Evolutionary conservation across 2,329 filamentous ascomycete species (phyloP).

Genomic region (Colletotrichum scovillei): DNA sequence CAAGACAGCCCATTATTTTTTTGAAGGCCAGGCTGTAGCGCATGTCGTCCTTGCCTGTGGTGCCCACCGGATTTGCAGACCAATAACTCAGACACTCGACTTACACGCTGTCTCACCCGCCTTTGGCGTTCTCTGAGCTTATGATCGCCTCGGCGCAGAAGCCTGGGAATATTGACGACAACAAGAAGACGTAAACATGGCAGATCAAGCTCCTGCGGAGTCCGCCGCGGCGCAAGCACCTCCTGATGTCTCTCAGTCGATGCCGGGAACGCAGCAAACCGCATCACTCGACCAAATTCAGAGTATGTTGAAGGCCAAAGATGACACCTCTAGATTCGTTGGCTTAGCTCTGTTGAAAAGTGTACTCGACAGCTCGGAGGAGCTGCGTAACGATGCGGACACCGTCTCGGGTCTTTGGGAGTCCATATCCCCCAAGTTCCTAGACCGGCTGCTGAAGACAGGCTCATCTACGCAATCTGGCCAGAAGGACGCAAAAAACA

Average conservation of each 20-base stretch:
- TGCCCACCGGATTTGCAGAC: neutral
- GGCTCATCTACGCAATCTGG: constrained; percentile 51
- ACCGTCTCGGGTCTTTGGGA: constrained; percentile 66
- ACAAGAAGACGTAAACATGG: neutral
- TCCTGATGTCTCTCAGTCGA: constrained; percentile 4
- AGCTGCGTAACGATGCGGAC: constrained; percentile 60
- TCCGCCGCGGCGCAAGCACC: neutral
- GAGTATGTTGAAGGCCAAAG: constrained; percentile 65
- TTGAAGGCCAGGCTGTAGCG: neutral
- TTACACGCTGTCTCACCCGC: neutral
- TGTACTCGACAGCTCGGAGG: constrained; percentile 69
- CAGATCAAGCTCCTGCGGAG: neutral
- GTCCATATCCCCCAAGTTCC: constrained; percentile 70
- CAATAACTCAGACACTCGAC: neutral
- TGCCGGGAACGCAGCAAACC: constrained; percentile 18
- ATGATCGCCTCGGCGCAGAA: neutral
- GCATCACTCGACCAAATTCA: constrained; percentile 62
- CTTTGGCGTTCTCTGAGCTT: neutral
- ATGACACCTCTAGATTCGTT: constrained; percentile 77
- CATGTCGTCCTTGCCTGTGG: neutral
- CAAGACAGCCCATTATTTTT: neutral
- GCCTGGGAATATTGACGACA: neutral
- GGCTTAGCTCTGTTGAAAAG: constrained; percentile 74
- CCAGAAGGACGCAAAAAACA: constrained; percentile 63
- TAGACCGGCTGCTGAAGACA: constrained; percentile 71